Conservation (phyloP, 805 yeast species). For the Sugiyamaella chiloensis region DNA sequence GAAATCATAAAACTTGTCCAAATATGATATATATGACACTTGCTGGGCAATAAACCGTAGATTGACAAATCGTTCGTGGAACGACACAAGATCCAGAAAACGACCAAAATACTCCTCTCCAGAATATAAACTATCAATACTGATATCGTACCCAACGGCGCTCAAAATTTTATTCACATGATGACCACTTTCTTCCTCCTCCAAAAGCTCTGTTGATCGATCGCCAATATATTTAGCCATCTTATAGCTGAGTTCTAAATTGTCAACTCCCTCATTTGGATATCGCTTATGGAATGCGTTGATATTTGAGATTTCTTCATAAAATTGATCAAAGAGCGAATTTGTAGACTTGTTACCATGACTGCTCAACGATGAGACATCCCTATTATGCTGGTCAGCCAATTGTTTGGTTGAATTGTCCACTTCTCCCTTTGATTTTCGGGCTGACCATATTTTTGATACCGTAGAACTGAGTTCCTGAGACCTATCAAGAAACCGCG, state of each 20-base stretch:
- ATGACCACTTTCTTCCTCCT: slow-evolving; percentile 24
- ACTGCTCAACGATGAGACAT: not conserved
- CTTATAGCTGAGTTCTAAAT: slow-evolving; percentile 23
- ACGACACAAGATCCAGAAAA: slow-evolving; percentile 52
- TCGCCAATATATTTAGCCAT: slow-evolving; percentile 18
- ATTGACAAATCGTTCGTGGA: slow-evolving; percentile 54
- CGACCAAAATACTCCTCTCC: slow-evolving; percentile 64
- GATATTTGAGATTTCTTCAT: slow-evolving; percentile 35
- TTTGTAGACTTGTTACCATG: not conserved
- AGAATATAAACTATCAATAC: slow-evolving; percentile 49
- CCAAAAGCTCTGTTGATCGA: slow-evolving; percentile 19
- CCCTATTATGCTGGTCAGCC: slow-evolving; percentile 7
- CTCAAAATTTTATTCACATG: slow-evolving; percentile 41
- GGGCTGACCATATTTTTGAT: slow-evolving; percentile 1
- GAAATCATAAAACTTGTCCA: slow-evolving; percentile 45
- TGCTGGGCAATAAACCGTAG: slow-evolving; percentile 37
- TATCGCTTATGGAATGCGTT: slow-evolving; percentile 32
- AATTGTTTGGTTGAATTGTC: not conserved
- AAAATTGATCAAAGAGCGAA: slow-evolving; percentile 38
- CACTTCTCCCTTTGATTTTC: slow-evolving; percentile 8
- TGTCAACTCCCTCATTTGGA: slow-evolving; percentile 33
- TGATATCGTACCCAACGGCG: slow-evolving; percentile 47
- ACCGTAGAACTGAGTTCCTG: slow-evolving; percentile 26
- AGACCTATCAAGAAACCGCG: slow-evolving; percentile 48
- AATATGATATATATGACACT: slow-evolving; percentile 47